A percentile compares a stretch with the other conserved stretches of the same genome.
Conservation (phyloP, 352 stramenopile genomes). For the Pythium plurisporium region DNA sequence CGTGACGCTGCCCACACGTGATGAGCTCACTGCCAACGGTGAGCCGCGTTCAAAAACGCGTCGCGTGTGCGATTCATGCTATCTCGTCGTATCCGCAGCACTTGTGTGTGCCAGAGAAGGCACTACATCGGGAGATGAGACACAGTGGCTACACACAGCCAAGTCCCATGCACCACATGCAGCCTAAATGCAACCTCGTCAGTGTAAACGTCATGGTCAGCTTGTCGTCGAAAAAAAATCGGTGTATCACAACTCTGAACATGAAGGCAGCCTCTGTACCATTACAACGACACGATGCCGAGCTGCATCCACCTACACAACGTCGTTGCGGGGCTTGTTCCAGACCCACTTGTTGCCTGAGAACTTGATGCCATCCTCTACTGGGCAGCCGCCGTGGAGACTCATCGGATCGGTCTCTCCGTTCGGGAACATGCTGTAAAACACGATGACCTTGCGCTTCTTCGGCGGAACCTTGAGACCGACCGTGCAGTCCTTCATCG, state of each 20-base stretch:
- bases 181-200: too few relatives aligned
- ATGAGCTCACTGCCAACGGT: background rate
- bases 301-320: background rate
- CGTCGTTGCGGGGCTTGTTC: constrained; percentile 48
- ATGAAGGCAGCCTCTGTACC: too few relatives aligned
- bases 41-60: background rate
- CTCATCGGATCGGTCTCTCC: constrained; percentile 55
- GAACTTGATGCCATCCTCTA: constrained; percentile 66
- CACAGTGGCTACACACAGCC: background rate
- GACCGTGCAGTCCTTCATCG: constrained; percentile 56
- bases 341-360: constrained; percentile 82
- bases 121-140: background rate
- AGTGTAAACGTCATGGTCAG: too few relatives aligned
- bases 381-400: constrained; percentile 61
- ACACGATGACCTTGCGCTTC: constrained; percentile 73
- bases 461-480: constrained; percentile 54
- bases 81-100: background rate
- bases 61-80: background rate
- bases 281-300: too few relatives aligned
- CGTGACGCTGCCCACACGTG: background rate
- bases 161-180: background rate
- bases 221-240: too few relatives aligned
- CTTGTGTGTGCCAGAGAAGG: background rate
- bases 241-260: too few relatives aligned
- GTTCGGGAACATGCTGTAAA: constrained; percentile 74